Base-by-base conservation (phyloP, 495 filamentous ascomycete genomes). In the Penicillium turbatum region DNA sequence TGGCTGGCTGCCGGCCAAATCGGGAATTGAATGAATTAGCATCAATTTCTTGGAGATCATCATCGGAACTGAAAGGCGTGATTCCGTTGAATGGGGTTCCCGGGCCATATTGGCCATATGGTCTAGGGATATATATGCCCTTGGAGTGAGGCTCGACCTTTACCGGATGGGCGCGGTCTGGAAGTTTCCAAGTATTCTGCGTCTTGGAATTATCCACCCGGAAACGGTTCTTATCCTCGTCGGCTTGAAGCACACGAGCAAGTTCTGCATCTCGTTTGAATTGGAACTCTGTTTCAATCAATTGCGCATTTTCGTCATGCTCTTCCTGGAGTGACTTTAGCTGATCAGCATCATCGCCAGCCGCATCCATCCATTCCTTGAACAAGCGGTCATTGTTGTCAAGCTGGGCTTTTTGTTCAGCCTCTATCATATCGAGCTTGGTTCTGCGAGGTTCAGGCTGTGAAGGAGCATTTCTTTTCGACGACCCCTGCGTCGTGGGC, bases 211-310 rank as follows among this genome's bases (percentile, higher is more conserved):
- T 35, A 2, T 39, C 6, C 8, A 29, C 11, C 6, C 32, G 32
- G n/a, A 41, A 13, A 29, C 15, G 44, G 34, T n/a, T n/a, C 16
- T 40, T 10, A 24, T 56, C 27, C 21, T 50, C 55, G 15, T 46
- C 41, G n/a, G 56, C 57, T 48, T 72, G 65, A 7, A 83, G 52
- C 37, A 49, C 65, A 27, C 74, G 72, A 48, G 79, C 80, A 52
- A 73, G 63, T 54, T 77, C 76, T 37, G 60, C 78, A 54, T 84
- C 81, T n/a, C 52, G 62, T 16, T 59, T 56, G 13, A 59, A 21
- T 26, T 59, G 61, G 15, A 54, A 57, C 10, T 55, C 34, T 16
- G 32, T 31, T 10, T 39, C 27, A 29, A 66, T 55, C 0, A 30
- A 38, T 16, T 40, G 41, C 19, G 55, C 54, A 4, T 38, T 39